These are phyloP conservation scores for Asclepias syriaca DNA, from an alignment of 257 asterid species.

Conservation along the genomic window DNA sequence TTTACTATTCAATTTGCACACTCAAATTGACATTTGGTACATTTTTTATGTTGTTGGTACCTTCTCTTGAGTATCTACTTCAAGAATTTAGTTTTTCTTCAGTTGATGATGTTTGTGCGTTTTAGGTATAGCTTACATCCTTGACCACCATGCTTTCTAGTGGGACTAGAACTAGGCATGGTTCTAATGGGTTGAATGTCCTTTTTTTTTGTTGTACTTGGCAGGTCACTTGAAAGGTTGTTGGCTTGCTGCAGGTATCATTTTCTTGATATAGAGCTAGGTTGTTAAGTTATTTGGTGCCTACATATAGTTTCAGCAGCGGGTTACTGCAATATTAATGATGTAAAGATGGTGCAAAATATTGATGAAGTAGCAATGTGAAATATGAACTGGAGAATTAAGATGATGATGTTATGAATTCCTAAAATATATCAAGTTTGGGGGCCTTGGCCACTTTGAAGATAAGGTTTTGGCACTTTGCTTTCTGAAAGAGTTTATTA, in stretches of 20 bases:
- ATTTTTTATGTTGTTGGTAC: not conserved
- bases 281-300: too few species aligned
- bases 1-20: constrained; percentile 6
- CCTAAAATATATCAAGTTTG: not conserved
- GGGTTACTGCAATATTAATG: not conserved
- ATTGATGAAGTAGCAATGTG: not conserved
- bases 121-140: not conserved
- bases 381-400: not conserved
- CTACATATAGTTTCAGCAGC: not conserved
- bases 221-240: too few species aligned
- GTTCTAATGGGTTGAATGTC: not conserved
- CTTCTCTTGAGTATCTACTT: not conserved
- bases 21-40: not conserved
- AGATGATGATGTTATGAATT: too few species aligned
- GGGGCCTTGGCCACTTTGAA: too few species aligned
- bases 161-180: not conserved
- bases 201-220: not conserved
- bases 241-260: not conserved
- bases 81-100: not conserved
- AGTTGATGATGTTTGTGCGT: not conserved
- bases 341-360: not conserved
- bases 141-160: not conserved
- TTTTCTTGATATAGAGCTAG: constrained; percentile 1
- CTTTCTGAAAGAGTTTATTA: not conserved
- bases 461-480: not conserved